A percentile compares a stretch with the other conserved stretches of the same genome.
These are phyloP conservation scores for Coelastrella sp. DNA, from an alignment of 139 green algal species.

Conservation along the genomic window DNA sequence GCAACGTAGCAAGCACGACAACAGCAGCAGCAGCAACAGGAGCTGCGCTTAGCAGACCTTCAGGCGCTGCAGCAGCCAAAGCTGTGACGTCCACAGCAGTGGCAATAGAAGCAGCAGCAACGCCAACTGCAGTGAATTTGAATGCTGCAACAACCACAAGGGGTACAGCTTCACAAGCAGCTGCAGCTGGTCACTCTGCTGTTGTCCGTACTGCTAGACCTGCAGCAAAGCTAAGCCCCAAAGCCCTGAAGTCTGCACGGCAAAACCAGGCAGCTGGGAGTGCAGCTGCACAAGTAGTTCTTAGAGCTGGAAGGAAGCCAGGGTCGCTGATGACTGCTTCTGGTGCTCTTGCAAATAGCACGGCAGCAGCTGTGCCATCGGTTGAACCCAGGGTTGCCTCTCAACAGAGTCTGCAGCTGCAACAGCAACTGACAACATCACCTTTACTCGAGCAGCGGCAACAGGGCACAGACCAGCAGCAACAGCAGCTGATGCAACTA, in stretches of 20 bases:
- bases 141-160: too few relatives aligned
- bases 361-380: not conserved
- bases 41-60: not conserved
- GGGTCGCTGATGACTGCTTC: not conserved
- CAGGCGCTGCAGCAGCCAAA: not conserved
- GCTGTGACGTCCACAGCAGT: not conserved
- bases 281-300: not conserved
- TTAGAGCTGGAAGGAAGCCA: not conserved
- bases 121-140: not conserved
- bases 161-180: not conserved
- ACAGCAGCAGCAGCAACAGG: not conserved
- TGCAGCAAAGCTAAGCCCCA: not conserved
- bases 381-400: not conserved
- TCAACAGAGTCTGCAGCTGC: not conserved
- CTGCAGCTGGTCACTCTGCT: not conserved
- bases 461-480: not conserved
- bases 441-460: not conserved
- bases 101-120: not conserved
- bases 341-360: conserved; percentile 5
- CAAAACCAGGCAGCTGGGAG: not conserved
- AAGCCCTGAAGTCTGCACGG: not conserved
- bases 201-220: not conserved
- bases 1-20: not conserved
- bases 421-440: not conserved
- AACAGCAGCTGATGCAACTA: not conserved